Evolutionary conservation across 345 rosid species (phyloP).

Genomic region (Lepidium africanum): DNA sequence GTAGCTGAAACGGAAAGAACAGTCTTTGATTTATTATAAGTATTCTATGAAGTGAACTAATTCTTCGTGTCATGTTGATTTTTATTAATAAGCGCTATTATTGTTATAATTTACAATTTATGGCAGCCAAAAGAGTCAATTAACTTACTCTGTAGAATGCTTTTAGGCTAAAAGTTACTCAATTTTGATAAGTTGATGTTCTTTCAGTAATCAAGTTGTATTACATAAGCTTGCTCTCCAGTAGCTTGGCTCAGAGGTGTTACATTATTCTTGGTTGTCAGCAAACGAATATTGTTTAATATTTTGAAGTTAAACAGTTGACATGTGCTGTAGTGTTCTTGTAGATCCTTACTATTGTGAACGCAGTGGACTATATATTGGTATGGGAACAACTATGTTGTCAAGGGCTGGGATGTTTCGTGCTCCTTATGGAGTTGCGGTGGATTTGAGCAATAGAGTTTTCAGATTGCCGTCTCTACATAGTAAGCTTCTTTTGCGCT

Average conservation of each 20-base stretch:
- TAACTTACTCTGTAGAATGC: neutral
- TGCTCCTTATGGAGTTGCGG: constrained; percentile 69
- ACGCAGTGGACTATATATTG: constrained; percentile 78
- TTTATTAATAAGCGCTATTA: neutral
- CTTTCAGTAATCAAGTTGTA: neutral
- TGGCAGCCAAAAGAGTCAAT: neutral
- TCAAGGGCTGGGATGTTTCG: constrained; percentile 97
- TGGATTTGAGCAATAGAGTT: constrained; percentile 70
- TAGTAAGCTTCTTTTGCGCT: constrained; percentile 38
- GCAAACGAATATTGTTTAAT: neutral
- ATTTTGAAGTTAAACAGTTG: constrained; percentile 12
- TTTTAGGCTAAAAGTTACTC: neutral
- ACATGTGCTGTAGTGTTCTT: constrained; percentile 23
- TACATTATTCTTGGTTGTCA: neutral
- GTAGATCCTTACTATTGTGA: constrained; percentile 74
- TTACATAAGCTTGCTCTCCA: neutral
- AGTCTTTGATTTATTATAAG: neutral
- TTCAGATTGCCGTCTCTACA: constrained; percentile 74
- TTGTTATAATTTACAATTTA: neutral
- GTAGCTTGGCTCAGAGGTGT: neutral
- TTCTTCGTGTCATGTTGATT: neutral
- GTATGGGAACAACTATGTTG: constrained; percentile 82
- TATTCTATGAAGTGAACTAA: neutral
- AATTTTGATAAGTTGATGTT: neutral
- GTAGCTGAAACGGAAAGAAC: neutral